Conservation (phyloP, 163 green algal genomes). For the Scenedesmus sp. region DNA sequence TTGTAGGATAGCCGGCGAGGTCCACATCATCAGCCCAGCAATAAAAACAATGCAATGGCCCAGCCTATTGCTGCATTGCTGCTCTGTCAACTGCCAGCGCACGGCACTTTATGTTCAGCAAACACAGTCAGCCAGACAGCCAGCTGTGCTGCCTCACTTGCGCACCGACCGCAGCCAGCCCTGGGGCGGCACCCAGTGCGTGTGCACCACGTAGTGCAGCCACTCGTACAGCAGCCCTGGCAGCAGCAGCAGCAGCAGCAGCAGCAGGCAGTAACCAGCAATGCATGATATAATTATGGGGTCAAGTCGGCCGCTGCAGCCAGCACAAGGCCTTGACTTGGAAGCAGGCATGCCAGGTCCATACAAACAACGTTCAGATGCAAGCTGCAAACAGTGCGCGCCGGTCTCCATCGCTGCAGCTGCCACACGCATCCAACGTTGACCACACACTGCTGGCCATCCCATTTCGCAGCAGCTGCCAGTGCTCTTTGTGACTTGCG, state of each 20-base stretch:
- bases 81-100: neutral
- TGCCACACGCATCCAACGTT: too few relatives aligned
- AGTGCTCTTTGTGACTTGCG: neutral
- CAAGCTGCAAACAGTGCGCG: neutral
- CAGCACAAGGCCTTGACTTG: too few relatives aligned
- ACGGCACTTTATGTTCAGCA: neutral
- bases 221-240: conserved; percentile 50
- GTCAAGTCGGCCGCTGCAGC: too few relatives aligned
- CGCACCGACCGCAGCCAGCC: conserved; percentile 47
- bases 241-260: neutral
- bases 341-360: too few relatives aligned
- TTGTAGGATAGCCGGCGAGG: too few relatives aligned
- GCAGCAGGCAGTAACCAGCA: neutral
- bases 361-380: too few relatives aligned
- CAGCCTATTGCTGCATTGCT: too few relatives aligned
- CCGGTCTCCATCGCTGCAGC: neutral
- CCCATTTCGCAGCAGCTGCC: neutral
- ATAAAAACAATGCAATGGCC: neutral
- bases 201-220: conserved; percentile 57
- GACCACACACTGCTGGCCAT: too few relatives aligned
- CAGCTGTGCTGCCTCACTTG: neutral
- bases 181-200: conserved; percentile 29
- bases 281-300: too few relatives aligned
- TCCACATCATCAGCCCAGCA: too few relatives aligned
- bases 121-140: too few relatives aligned